These are phyloP conservation scores for Fomitiporia mediterranea DNA, from an alignment of 1,284 basidiomycete species.

Conservation along the genomic window DNA sequence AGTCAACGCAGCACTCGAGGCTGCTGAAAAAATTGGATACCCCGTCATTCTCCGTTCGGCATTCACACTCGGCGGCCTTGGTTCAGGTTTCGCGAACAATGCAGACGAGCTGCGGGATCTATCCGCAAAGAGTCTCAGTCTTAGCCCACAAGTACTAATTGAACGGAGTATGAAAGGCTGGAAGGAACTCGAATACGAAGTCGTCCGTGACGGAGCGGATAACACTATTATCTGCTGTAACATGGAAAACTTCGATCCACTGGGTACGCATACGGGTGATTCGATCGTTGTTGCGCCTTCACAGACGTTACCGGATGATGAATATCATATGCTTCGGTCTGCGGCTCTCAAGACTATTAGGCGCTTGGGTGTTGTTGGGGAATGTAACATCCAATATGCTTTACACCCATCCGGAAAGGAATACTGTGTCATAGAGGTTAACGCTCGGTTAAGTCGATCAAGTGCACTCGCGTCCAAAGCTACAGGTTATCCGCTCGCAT, in stretches of 20 bases:
- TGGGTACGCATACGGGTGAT: constrained; percentile 99
- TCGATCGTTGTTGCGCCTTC: constrained; percentile 99
- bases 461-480: constrained; percentile 99
- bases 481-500: constrained; percentile 98
- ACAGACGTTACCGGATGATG: constrained; percentile 95
- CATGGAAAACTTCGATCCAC: constrained; percentile 99
- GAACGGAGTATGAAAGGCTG: constrained; percentile 99
- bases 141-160: constrained; percentile 95
- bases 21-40: constrained; percentile 91
- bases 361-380: constrained; percentile 96
- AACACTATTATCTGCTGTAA: constrained; percentile 96
- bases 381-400: constrained; percentile 99
- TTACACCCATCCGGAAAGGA: constrained; percentile 90
- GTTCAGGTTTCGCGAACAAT: constrained; percentile 97
- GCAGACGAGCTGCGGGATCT: constrained; percentile 94
- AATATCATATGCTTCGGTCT: constrained; percentile 98
- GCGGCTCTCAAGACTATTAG: constrained; percentile 97
- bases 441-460: constrained; percentile 94
- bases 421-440: constrained; percentile 98
- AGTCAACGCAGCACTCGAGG: constrained; percentile 87
- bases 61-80: constrained; percentile 97
- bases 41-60: constrained; percentile 98
- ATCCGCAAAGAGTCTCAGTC: constrained; percentile 84
- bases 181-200: constrained; percentile 99
- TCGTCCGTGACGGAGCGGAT: constrained; percentile 96